phyloP scores from a whole-genome alignment of 2,329 filamentous ascomycete species.

The Talaromyces rugulosus region DNA sequence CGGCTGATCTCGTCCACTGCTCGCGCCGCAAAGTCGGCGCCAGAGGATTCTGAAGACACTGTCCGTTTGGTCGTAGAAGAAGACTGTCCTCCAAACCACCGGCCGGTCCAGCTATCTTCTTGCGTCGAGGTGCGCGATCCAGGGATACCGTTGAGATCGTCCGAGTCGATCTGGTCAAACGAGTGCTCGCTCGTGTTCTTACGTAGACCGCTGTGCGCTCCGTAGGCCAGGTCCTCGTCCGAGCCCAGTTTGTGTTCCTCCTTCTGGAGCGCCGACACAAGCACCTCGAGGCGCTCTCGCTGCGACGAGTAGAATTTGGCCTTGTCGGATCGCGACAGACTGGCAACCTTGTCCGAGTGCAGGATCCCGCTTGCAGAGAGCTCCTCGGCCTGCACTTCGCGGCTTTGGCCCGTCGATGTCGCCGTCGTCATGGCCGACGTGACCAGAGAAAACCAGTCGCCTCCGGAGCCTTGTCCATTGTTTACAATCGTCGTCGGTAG shows the following conservation, averaged over 20 bases:
- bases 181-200: conserved; percentile 84
- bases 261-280: conserved; percentile 73
- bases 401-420: conserved; percentile 38
- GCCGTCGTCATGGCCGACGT: conserved; percentile 68
- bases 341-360: conserved; percentile 65
- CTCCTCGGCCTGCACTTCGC: conserved; percentile 43
- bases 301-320: conserved; percentile 73
- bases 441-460: conserved; percentile 73
- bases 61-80: conserved; percentile 4
- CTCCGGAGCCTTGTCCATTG: conserved; percentile 35
- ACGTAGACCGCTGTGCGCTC: conserved; percentile 46
- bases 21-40: conserved; percentile 26
- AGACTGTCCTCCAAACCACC: conserved; percentile 11
- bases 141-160: conserved; percentile 43
- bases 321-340: conserved; percentile 59
- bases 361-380: conserved; percentile 58
- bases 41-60: conserved; percentile 17
- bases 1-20: conserved; percentile 23
- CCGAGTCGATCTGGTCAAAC: conserved; percentile 82
- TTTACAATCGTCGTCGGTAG: conserved; percentile 62
- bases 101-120: conserved; percentile 8
- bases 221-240: conserved; percentile 39
- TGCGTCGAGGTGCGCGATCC: background rate
- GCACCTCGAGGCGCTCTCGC: conserved; percentile 68
- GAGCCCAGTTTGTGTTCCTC: conserved; percentile 62